Base-by-base conservation (phyloP, 805 yeast species). In the Scheffersomyces coipomensis region DNA sequence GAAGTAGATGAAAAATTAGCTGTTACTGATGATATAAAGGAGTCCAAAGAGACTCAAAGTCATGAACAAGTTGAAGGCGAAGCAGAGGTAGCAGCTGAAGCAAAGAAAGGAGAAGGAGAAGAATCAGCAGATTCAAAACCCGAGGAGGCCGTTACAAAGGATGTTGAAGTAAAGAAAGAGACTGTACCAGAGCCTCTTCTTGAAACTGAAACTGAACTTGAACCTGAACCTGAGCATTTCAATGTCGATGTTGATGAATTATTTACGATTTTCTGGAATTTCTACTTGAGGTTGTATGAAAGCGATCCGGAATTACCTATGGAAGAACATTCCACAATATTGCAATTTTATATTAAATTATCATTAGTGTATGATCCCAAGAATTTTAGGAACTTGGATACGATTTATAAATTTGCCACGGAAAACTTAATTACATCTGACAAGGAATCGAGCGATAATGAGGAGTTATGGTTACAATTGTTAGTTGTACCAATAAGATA, bases 311-410 rank as follows among this genome's bases (percentile, higher is more conserved):
- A 81, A 35, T 60, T 88, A n/a, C 67, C 88, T 1, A 54, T 76
- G n/a, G 79, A 75, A 21, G 91, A 86, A 43, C 77, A 78, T 39
- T 74, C 85, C 7, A 69, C 75, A 1, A 68, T 89, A 16, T 64
- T 88, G 33, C 83, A 81, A 42, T 77, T 84, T n/a, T 70, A 87
- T 23, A 71, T 84, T 37, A 76, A 75, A 45, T 60, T 90, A 33
- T 73, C 88, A 0, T 66, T 88, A 29, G 68, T 74, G 4, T 86
- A 81, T 63, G 85, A 85, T 53, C 85, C 88, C 5, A 65, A 73
- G 0, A 76, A 81, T 41, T 70, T 69, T 44, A 73, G 68, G 4
- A 79, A 85, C 56, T 66, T 89, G 39, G 81, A 86, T 53, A 60
- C 64, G 24, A 68, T 89, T 19, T 83, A 77, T 58, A 61, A 75